Evolutionary conservation across 2,329 filamentous ascomycete genomes (phyloP), one percentile per base, ranked within the genome.

Genomic region (Sarocladiaceae sp.): DNA sequence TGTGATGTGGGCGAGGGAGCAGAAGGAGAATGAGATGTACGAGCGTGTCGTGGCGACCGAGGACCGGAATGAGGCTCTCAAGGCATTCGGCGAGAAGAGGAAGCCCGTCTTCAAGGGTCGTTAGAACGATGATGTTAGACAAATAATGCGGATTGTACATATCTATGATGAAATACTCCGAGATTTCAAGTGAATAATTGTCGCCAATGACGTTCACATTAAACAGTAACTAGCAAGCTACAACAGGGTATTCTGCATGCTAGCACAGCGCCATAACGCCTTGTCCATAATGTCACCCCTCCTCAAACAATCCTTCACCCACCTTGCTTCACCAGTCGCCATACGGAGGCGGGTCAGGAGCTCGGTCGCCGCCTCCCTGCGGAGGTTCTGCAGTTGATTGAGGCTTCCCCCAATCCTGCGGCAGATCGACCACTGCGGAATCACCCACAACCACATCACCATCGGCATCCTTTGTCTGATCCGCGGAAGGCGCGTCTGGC

Each of bases 21-120:
- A 82, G 63, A 80, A 86, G n/a, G 94, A 97, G 74, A 93, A 91
- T 68, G 78, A 81, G 60, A 91, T 92, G 72, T 97, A 97, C 68
- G 82, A 90, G 63, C 76, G 85, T 23, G 90, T 97, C 3, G 79
- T 97, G 15, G 80, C 78, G 56, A 96, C 90, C 0, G 86, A 92
- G 65, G 94, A 99, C 73, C 79, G 92, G 54, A 76, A 90, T 61
- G 94, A 97, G 77, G 94, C 94, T 31, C 74, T 99, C 57, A 80
- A 73, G 67, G 94, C 94, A 0, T 99, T 99, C 72, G 71, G 69
- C 54, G 80, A 83, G 65, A 83, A 82, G 76, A 73, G 81, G 59
- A 81, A 76, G 66, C 78, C 81, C 15, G 70, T 78, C 3, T 83
- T 84, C 60, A 79, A 74, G 64, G 78, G 80, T 1, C 68, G 74